phyloP scores from a whole-genome alignment of 345 rosid species.

The Heritiera fomes region DNA sequence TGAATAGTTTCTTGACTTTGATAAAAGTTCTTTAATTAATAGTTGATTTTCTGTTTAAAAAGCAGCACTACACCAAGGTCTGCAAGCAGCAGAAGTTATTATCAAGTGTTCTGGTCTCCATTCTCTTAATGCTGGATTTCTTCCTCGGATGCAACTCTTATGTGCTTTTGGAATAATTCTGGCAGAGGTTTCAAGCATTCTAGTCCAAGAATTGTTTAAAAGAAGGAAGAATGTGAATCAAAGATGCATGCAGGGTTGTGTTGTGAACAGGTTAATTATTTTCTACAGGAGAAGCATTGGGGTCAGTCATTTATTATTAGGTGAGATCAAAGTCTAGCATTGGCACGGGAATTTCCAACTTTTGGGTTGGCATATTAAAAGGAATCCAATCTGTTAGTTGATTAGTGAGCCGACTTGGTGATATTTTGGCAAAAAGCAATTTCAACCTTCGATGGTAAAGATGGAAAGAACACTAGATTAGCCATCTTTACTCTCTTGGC shows the following conservation, averaged over 20 bases:
- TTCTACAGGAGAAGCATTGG: neutral
- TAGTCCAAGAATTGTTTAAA: neutral
- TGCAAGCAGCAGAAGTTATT: no score
- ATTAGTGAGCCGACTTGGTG: constrained; percentile 15
- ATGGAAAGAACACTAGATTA: neutral
- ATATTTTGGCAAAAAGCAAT: neutral
- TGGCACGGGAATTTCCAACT: constrained; percentile 23
- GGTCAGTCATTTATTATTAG: neutral
- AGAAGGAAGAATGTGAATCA: neutral
- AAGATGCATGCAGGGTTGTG: neutral
- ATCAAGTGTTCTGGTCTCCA: no score
- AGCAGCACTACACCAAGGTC: no score
- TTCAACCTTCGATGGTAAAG: neutral
- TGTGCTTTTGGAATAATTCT: neutral
- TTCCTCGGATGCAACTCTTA: neutral
- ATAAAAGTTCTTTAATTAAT: no score
- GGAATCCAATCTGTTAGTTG: constrained; percentile 21
- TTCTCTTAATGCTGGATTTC: neutral
- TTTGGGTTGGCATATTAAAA: constrained; percentile 31
- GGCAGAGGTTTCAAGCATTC: neutral
- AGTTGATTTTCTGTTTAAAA: no score
- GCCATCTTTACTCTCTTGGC: neutral
- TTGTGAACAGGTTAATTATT: neutral
- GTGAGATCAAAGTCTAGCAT: neutral
- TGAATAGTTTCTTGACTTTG: no score